Evolutionary conservation across 2,329 filamentous ascomycete genomes (phyloP).

Genomic region (Leptoxyphium fumago): DNA sequence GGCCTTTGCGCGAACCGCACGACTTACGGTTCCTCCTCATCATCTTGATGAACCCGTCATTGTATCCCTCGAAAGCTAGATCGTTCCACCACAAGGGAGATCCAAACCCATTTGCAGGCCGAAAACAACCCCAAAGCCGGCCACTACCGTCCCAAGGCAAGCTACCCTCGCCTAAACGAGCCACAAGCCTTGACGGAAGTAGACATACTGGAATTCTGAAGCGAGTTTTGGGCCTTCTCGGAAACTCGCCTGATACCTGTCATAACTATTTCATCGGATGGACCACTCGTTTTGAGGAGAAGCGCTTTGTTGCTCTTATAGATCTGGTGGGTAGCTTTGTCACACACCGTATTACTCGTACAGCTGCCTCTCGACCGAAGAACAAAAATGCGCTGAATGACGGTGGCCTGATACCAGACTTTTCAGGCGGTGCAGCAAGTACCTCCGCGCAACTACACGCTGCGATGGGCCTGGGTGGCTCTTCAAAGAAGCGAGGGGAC

Average conservation of each 20-base stretch:
- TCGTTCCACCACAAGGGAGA: slow-evolving; percentile 2
- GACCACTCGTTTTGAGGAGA: slow-evolving; percentile 56
- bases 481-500: slow-evolving; percentile 36
- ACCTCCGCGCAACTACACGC: slow-evolving; percentile 60
- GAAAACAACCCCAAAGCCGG: slow-evolving; percentile 8
- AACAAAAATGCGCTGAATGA: slow-evolving; percentile 45
- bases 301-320: slow-evolving; percentile 56
- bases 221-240: slow-evolving; percentile 63
- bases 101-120: slow-evolving; percentile 1
- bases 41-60: slow-evolving; percentile 61
- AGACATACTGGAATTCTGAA: slow-evolving; percentile 77
- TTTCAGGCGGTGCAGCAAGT: slow-evolving; percentile 47
- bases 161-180: slow-evolving; percentile 14
- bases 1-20: slow-evolving; percentile 50
- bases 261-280: slow-evolving; percentile 65
- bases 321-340: slow-evolving; percentile 67
- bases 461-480: slow-evolving; percentile 46
- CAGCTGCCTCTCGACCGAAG: slow-evolving; percentile 48
- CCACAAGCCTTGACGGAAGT: slow-evolving; percentile 29
- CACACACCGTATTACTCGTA: slow-evolving; percentile 61
- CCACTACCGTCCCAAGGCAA: slow-evolving; percentile 8
- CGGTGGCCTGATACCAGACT: slow-evolving; percentile 57
- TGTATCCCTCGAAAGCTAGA: slow-evolving; percentile 35
- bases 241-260: slow-evolving; percentile 59
- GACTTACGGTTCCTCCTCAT: slow-evolving; percentile 68